Evolutionary conservation across 2,329 filamentous ascomycete species (phyloP).

Genomic region (Paecilomyces variotii): DNA sequence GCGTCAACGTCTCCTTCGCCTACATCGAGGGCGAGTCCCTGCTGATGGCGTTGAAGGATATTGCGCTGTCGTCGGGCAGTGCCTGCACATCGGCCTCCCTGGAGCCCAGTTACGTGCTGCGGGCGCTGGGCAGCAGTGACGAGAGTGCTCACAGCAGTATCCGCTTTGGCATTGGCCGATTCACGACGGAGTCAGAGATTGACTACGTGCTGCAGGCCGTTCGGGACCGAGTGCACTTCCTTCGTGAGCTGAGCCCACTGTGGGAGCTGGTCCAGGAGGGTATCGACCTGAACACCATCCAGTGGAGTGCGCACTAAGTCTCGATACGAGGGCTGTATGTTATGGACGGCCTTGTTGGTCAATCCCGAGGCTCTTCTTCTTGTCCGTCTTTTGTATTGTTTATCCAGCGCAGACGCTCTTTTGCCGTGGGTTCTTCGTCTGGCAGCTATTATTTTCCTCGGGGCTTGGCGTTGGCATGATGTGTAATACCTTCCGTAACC

Average conservation of each 20-base stretch:
- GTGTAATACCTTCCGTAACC: conserved; percentile 9
- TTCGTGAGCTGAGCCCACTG: conserved; percentile 87
- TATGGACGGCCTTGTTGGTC: neutral
- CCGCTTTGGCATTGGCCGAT: conserved; percentile 91
- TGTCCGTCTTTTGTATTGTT: neutral
- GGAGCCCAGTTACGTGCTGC: conserved; percentile 91
- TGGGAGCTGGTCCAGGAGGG: conserved; percentile 99
- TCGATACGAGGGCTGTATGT: neutral
- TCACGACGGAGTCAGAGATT: conserved; percentile 90
- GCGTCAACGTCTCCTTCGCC: conserved; percentile 96
- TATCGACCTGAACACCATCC: conserved; percentile 87
- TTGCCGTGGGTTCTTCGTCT: conserved; percentile 10
- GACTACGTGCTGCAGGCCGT: conserved; percentile 94
- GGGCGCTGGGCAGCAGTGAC: conserved; percentile 90
- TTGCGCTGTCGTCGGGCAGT: conserved; percentile 90
- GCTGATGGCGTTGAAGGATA: conserved; percentile 96
- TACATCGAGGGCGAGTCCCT: conserved; percentile 98
- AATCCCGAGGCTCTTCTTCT: neutral
- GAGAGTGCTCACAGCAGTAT: conserved; percentile 98
- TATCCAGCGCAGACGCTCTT: conserved; percentile 3
- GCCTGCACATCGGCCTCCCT: conserved; percentile 95
- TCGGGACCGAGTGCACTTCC: conserved; percentile 78
- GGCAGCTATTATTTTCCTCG: conserved; percentile 5
- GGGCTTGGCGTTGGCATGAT: conserved; percentile 18
- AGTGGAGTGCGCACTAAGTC: conserved; percentile 90